Evolutionary conservation across 2,329 filamentous ascomycete species (phyloP), one percentile per base, ranked within the genome.

Genomic region (Microthyrium microscopicum): DNA sequence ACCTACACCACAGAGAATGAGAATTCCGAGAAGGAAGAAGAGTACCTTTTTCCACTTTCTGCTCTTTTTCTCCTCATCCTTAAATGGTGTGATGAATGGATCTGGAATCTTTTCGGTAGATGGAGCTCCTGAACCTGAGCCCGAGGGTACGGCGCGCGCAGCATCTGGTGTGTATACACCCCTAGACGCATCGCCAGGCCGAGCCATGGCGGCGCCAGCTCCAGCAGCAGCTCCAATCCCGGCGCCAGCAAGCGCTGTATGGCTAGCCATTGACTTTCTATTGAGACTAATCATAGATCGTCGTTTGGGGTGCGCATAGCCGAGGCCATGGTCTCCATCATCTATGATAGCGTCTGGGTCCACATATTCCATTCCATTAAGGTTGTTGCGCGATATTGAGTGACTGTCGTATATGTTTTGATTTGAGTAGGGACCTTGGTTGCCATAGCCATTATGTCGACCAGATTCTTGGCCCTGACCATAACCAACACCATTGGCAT

Each of bases 301-400:
- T 39, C 68, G 64, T 50, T 62, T 59, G 45, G 51, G 55, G 46
- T 49, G 30, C 51, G 55, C 32, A 53, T 38, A 57, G 44, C 68
- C 74, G 33, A 89, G 65, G 2, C 78, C 83, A 50, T 92, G 85
- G 46, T 93, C 85, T 19, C 81, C 83, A 48, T 94, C 85, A 50
- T 93, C 85, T 16, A 69, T 70, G 41, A 93, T 85, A 11, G 76
- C 73, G 46, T 79, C 72, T 3, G 84, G 83, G 49, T 93, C 75
- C 38, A 89, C 66, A 32, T 53, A 49, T 32, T 53, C 67, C 2
- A 69, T 58, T 25, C 68, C 68, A 4, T 74, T 54, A 6, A 64
- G 55, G 38, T 65, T 64, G 55, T 64, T 46, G 50, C 48, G 26
- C 48, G 46, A 39, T 47, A 43, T 35, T 49, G 46, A 20, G 49